phyloP scores from a whole-genome alignment of 2,329 filamentous ascomycete species.

The Blastomyces parvus region DNA sequence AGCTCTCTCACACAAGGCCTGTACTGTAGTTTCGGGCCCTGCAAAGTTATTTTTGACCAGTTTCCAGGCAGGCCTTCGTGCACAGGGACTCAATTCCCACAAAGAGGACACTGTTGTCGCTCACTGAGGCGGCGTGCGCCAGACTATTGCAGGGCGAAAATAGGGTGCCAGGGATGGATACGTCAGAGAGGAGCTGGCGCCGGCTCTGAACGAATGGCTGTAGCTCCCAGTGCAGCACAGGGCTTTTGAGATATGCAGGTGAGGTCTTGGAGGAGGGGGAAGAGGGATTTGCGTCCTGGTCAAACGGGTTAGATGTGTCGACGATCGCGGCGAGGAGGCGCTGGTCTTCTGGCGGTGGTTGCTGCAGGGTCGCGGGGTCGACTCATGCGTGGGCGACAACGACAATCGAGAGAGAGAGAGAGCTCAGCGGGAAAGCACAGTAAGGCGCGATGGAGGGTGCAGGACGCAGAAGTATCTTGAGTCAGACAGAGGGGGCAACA shows the following conservation, averaged over 20 bases:
- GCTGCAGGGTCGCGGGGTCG: constrained; percentile 5
- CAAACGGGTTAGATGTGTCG: constrained; percentile 4
- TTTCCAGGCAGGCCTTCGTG: background rate
- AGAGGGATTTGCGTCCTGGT: background rate
- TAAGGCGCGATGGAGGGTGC: constrained; percentile 10
- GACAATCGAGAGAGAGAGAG: background rate
- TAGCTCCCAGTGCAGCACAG: constrained; percentile 1
- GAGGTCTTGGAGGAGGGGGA: background rate
- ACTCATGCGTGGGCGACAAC: background rate
- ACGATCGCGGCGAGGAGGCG: constrained; percentile 4
- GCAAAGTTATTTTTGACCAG: background rate
- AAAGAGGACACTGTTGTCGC: background rate
- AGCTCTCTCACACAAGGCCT: background rate
- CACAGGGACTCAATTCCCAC: background rate
- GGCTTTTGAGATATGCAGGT: constrained; percentile 6
- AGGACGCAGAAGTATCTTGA: constrained; percentile 10
- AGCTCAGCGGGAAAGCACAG: background rate
- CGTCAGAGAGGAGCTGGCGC: constrained; percentile 2
- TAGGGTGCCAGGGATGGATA: background rate
- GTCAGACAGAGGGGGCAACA: constrained; percentile 12
- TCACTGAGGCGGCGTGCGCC: constrained; percentile 2
- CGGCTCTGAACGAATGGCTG: background rate
- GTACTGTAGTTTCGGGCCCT: background rate
- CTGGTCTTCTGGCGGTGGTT: background rate
- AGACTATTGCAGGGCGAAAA: constrained; percentile 4